Base-by-base conservation (phyloP, 148 eudicot genomes). In the Suaeda aralocaspica region DNA sequence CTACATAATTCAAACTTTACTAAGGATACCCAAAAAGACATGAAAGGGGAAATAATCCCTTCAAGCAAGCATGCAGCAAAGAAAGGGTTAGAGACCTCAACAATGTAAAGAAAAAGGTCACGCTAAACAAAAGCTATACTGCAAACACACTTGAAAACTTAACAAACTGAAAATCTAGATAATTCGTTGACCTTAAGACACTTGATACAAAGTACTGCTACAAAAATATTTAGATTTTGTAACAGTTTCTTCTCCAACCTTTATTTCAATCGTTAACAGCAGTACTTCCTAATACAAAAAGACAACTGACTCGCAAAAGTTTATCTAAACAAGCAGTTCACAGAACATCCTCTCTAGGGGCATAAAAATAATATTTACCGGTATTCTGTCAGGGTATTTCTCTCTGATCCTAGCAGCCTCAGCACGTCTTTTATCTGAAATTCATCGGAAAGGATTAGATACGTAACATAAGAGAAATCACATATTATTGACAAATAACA, bases 341-440 rank as follows among this genome's bases (percentile, higher is more conserved):
- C 14, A 55, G 15, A 12, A 30, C 22, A 5, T 48, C 16, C 67
- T 36, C 42, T 31, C 19, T n/a, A 60, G 48, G 1, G 18, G 8
- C 46, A 2, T 31, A 21, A 28, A 28, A 26, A n/a, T n/a, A 16
- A 29, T 26, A 72, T 87, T 82, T 74, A 90, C 96, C 82, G 96
- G 96, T 66, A 90, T 87, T 74, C 96, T 87, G 72, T 90, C 96
- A 3, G 96, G 84, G 80, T 90, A 90, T 72, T 88, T 90, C 74
- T 87, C 96, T 82, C 96, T 85, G 59, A 90, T 90, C 78, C 96
- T 86, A 1, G 86, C 86, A 70, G 96, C 89, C 81, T 90, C 96
- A 5, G 96, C 96, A 19, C 87, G 83, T 69, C 97, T 85, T 84
- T 91, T 91, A 78, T 87, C 97, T 91, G 84, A 66, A 76, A 24